Evolutionary conservation across 345 rosid genomes (phyloP).

Genomic region (Ailanthus altissimus): DNA sequence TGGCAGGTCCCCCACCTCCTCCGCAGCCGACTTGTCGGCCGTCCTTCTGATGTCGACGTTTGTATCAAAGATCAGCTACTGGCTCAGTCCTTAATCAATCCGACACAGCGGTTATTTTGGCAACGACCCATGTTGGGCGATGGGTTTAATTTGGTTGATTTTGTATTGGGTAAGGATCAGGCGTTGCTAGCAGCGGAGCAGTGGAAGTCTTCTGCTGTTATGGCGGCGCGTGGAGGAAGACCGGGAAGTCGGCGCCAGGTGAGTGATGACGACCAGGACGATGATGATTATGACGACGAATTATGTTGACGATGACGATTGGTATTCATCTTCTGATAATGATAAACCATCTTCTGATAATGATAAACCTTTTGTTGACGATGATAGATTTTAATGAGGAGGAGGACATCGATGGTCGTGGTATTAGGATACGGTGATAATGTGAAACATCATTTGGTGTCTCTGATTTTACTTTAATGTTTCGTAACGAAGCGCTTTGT

Average conservation of each 20-base stretch:
- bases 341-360: neutral
- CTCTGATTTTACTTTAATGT: no score
- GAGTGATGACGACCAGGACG: neutral
- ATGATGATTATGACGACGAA: neutral
- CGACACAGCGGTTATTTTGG: neutral
- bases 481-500: no score
- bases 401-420: neutral
- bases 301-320: neutral
- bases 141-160: conserved; percentile 15
- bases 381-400: neutral
- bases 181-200: neutral
- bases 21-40: conserved; percentile 7
- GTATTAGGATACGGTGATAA: no score
- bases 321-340: no score
- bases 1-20: conserved; percentile 19
- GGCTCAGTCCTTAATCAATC: neutral
- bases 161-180: neutral
- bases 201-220: neutral
- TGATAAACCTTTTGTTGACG: neutral
- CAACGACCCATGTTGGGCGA: neutral
- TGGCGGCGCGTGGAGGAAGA: neutral
- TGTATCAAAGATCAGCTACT: neutral
- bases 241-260: no score
- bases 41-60: neutral
- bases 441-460: no score